Evolutionary conservation across 2,329 filamentous ascomycete genomes (phyloP).

Genomic region (Neopestalotiopsis sp.): DNA sequence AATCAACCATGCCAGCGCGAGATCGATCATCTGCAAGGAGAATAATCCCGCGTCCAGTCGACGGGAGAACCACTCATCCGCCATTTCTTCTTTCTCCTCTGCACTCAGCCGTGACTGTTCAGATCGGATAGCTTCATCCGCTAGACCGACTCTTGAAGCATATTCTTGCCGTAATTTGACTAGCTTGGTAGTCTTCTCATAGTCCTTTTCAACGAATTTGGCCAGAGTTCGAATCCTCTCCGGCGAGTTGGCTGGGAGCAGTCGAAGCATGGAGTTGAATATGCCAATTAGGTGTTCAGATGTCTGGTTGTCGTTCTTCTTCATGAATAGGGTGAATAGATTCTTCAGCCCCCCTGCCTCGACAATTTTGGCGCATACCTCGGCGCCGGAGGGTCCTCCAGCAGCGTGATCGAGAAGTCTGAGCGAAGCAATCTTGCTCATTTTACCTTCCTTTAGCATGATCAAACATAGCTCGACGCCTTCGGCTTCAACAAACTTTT

Average conservation of each 20-base stretch:
- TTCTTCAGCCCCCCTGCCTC: constrained; percentile 85
- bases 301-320: constrained; percentile 69
- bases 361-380: constrained; percentile 78
- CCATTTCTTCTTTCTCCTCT: constrained; percentile 66
- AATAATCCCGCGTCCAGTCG: constrained; percentile 86
- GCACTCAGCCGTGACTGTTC: constrained; percentile 60
- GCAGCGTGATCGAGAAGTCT: constrained; percentile 85
- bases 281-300: constrained; percentile 85
- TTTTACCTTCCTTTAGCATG: constrained; percentile 88
- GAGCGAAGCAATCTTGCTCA: constrained; percentile 78
- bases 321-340: constrained; percentile 87
- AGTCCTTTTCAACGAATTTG: constrained; percentile 95
- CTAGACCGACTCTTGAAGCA: constrained; percentile 62
- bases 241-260: constrained; percentile 78
- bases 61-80: constrained; percentile 74
- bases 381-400: constrained; percentile 57
- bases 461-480: constrained; percentile 90
- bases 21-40: constrained; percentile 81
- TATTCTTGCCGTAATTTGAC: constrained; percentile 76
- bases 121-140: constrained; percentile 66
- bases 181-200: constrained; percentile 80
- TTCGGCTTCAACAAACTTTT: constrained; percentile 85
- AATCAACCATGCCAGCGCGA: constrained; percentile 86
- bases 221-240: constrained; percentile 83
- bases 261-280: constrained; percentile 80